These are phyloP conservation scores for Shiraia sp. DNA, from an alignment of 2,329 filamentous ascomycete genomes.

Conservation along the genomic window DNA sequence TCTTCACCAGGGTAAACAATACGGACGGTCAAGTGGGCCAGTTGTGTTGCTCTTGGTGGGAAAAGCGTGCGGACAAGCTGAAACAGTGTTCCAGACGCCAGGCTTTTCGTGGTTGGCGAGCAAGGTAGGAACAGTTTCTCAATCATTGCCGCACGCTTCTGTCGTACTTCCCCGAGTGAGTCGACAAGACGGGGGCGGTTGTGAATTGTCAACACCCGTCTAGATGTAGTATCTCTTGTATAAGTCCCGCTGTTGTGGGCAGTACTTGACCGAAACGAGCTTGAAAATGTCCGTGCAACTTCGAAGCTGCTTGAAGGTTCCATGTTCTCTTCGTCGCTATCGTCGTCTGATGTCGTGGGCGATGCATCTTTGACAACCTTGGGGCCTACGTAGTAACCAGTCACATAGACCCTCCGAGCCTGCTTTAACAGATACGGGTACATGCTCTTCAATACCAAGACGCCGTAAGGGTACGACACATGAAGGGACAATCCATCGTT, in stretches of 20 bases:
- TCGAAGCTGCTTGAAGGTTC: slow-evolving; percentile 19
- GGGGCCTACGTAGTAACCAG: slow-evolving; percentile 42
- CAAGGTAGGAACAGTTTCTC: slow-evolving; percentile 14
- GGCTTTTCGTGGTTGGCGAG: slow-evolving; percentile 14
- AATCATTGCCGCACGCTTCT: background rate
- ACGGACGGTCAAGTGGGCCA: slow-evolving; percentile 42
- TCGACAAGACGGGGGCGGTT: slow-evolving; percentile 14
- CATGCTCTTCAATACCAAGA: slow-evolving; percentile 44
- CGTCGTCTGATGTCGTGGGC: slow-evolving; percentile 8
- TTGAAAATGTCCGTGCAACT: slow-evolving; percentile 8
- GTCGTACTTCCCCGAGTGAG: slow-evolving; percentile 2
- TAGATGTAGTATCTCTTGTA: too few species aligned
- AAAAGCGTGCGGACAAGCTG: slow-evolving; percentile 40
- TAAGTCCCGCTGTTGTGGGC: too few species aligned
- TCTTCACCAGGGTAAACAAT: slow-evolving; percentile 47
- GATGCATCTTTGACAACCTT: slow-evolving; percentile 4
- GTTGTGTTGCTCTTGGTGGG: slow-evolving; percentile 17
- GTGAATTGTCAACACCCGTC: too few species aligned
- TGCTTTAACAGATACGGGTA: slow-evolving; percentile 48
- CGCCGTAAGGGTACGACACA: slow-evolving; percentile 46
- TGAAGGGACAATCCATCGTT: slow-evolving; percentile 44
- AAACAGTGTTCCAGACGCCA: slow-evolving; percentile 34
- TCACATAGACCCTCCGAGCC: slow-evolving; percentile 46
- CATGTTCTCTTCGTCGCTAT: slow-evolving; percentile 15
- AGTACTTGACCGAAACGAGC: slow-evolving; percentile 4